Base-by-base conservation (phyloP, 2,329 filamentous ascomycete species). In the Trichoderma arundinaceum region DNA sequence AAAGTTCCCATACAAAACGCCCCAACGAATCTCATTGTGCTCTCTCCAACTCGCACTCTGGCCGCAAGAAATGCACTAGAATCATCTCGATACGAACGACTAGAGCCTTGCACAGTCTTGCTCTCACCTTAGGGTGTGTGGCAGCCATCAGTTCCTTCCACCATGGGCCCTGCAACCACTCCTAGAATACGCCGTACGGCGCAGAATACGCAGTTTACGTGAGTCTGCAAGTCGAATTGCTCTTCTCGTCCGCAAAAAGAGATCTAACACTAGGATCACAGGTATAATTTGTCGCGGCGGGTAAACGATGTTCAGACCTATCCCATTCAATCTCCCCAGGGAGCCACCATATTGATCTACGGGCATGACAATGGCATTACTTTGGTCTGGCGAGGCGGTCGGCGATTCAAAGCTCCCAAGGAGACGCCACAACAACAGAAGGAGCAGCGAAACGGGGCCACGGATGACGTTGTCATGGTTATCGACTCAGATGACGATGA, bases 401-500 rank as follows among this genome's bases (percentile, higher is more conserved):
- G 81, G 58, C 80, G 81, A n/a, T 84, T 90, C 71, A 89, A 87
- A 72, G 68, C 78, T 1, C 68, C 75, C 1, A 75, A 78, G 43
- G 79, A 81, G 59, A 70, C 73, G 15, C 67, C 70, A 1, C 69
- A 70, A 13, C 32, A 22, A 15, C 33, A 77, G 8, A 77, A 77
- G 66, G 77, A 78, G 66, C 86, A 84, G 68, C 79, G 80, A 53
- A 88, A 88, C 69, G 86, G 86, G 12, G 70, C 77, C 0, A 72
- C 74, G 3, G 81, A 83, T 17, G 85, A 87, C 71, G 78, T 82
- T 4, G 80, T 89, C 33, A 88, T 89, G 83, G 80, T 88, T 15
- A 82, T 89, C 62, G 87, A 89, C 71, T 88, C 85, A 1, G 87
- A 89, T 69, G 85, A 88, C 7, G 86, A 88, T 35, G 81, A 81